Evolutionary conservation across 768 basidiomycete species (phyloP), one percentile per base, ranked within the genome.

Genomic region (Trametes sanguinea): DNA sequence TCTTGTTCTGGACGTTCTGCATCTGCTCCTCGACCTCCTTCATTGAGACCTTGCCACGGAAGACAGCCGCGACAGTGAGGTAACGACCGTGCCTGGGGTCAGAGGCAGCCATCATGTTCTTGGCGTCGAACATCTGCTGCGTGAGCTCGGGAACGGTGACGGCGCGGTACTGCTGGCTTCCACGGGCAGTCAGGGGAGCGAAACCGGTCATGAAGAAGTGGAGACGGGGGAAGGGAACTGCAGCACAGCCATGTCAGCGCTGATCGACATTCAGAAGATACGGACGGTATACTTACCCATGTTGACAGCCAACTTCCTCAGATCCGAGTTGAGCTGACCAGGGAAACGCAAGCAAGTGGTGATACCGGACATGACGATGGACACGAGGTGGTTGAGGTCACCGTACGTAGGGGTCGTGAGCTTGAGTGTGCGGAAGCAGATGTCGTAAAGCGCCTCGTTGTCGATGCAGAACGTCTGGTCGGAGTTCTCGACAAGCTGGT

Each of bases 391-490:
- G 85, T 98, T 98, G 65, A 98, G 89, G 75, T 98, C 95, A 67
- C 94, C 96, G 75, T 98, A 97, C 1, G 94, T 95, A 37, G 97
- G 97, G 51, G 93, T 92, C 48, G 88, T 85, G 66, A 98, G 88
- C 81, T 99, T 98, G 74, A 99, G 85, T 33, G 97, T 98, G 73
- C 94, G 86, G 87, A 97, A 95, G 79, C 95, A 98, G 73, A 99
- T 99, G 73, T 98, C 97, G 78, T 98, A 97, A 58, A 99, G 88
- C 32, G 96, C 97, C 77, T 98, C 96, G 76, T 98, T 98, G 75
- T 98, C 96, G 75, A 99, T 98, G 77, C 96, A 98, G 92, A 98
- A 98, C 16, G 97, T 98, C 80, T 97, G 95, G 73, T 98, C 96
- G 39, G 96, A 98, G 85, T 98, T 98, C 79, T 98, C 97, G 54